These are phyloP conservation scores for Strobilomyces dryophilus DNA, from an alignment of 768 basidiomycete genomes.

Conservation along the genomic window DNA sequence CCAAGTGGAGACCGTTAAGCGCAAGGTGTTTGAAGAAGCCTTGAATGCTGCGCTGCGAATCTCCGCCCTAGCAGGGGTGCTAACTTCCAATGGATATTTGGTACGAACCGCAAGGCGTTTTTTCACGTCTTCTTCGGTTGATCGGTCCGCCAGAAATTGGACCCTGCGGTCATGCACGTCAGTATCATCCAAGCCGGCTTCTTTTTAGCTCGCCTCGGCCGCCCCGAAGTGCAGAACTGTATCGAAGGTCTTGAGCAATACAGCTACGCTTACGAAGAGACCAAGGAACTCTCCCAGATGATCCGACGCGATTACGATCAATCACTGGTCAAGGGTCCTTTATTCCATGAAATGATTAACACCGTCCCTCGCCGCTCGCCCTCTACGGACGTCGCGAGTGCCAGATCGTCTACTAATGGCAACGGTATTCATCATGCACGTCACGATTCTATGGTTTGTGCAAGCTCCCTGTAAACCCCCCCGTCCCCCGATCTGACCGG, in stretches of 20 bases:
- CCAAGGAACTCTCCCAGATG: slow-evolving; percentile 69
- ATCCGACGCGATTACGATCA: slow-evolving; percentile 49
- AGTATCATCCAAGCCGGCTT: slow-evolving; percentile 81
- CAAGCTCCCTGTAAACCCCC: background rate
- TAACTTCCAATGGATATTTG: slow-evolving; percentile 86
- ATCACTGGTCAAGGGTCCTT: slow-evolving; percentile 35
- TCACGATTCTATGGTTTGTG: slow-evolving; percentile 21
- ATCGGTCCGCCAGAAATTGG: slow-evolving; percentile 50
- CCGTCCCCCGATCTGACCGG: slow-evolving; percentile 11
- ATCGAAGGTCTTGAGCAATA: slow-evolving; percentile 86
- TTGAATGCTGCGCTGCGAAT: slow-evolving; percentile 83
- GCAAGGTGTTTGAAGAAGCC: slow-evolving; percentile 76
- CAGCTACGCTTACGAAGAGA: slow-evolving; percentile 82
- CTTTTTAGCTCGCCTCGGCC: slow-evolving; percentile 76
- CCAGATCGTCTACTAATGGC: slow-evolving; percentile 12
- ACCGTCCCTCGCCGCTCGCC: slow-evolving; percentile 26
- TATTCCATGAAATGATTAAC: slow-evolving; percentile 40
- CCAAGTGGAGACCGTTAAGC: slow-evolving; percentile 60
- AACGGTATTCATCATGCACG: slow-evolving; percentile 13
- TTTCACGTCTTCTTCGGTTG: slow-evolving; percentile 7
- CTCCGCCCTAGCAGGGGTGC: slow-evolving; percentile 80
- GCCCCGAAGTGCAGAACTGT: slow-evolving; percentile 79
- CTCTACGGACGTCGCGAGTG: slow-evolving; percentile 12
- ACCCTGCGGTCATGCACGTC: slow-evolving; percentile 88
- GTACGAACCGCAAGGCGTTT: slow-evolving; percentile 36